A percentile compares a stretch with the other conserved stretches of the same genome.
phyloP scores from a whole-genome alignment of 306 rosid species.

The Pueraria montana region DNA sequence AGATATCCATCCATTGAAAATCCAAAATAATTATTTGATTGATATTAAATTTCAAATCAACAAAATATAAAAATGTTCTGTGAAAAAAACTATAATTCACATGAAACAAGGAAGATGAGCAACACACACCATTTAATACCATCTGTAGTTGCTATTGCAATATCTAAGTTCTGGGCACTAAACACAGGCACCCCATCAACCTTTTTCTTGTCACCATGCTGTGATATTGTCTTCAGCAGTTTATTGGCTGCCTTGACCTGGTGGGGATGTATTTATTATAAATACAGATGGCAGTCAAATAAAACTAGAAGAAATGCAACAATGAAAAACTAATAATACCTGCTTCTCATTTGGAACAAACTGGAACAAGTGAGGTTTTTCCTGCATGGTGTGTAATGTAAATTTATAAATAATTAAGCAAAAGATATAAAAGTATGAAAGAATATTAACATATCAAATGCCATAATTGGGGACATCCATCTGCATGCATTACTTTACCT shows the following conservation, averaged over 20 bases:
- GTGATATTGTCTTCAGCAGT: slow-evolving; percentile 72
- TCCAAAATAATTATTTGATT: slow-evolving; percentile 34
- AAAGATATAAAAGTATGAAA: slow-evolving; percentile 6
- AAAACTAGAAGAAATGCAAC: slow-evolving; percentile 28
- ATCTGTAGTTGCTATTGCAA: slow-evolving; percentile 90
- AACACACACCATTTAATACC: slow-evolving; percentile 85
- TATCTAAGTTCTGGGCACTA: slow-evolving; percentile 94
- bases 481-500: slow-evolving; percentile 15
- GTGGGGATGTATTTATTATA: slow-evolving; percentile 29
- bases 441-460: slow-evolving; percentile 16
- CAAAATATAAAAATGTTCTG: slow-evolving; percentile 3
- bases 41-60: slow-evolving; percentile 32
- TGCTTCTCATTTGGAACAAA: slow-evolving; percentile 98
- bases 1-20: slow-evolving; percentile 31
- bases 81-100: slow-evolving; percentile 26
- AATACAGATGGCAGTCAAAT: slow-evolving; percentile 35
- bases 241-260: slow-evolving; percentile 97
- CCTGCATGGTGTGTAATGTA: slow-evolving; percentile 65
- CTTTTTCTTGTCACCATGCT: slow-evolving; percentile 67
- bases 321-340: slow-evolving; percentile 57
- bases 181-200: slow-evolving; percentile 98
- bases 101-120: slow-evolving; percentile 43
- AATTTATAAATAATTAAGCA: slow-evolving; percentile 18
- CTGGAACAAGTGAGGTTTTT: slow-evolving; percentile 93
- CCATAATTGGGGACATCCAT: slow-evolving; percentile 17